These are phyloP conservation scores for Asclepias syriaca DNA, from an alignment of 257 asterid genomes.

Conservation along the genomic window DNA sequence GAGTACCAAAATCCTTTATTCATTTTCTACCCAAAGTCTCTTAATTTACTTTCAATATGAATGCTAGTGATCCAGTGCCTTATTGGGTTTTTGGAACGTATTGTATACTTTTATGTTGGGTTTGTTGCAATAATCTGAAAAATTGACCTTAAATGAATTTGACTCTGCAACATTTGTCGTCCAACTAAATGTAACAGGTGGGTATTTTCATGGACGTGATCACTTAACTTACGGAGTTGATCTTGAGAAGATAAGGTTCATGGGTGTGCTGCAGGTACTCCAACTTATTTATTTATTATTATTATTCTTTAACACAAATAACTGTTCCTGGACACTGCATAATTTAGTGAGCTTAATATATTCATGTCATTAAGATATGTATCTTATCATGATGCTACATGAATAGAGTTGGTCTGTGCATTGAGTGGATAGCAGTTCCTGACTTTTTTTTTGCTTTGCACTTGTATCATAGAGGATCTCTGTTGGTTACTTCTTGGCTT, in stretches of 20 bases:
- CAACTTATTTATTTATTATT: not conserved
- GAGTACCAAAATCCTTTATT: not conserved
- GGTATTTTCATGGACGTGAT: constrained; percentile 75
- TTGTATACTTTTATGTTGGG: not conserved
- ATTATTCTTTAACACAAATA: no score
- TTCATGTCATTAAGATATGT: no score
- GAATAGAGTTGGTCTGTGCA: not conserved
- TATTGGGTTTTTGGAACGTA: not conserved
- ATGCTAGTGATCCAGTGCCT: not conserved
- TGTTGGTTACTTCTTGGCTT: constrained; percentile 71
- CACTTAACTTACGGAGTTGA: constrained; percentile 79
- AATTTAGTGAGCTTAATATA: not conserved
- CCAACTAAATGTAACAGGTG: constrained; percentile 42
- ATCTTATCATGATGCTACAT: not conserved
- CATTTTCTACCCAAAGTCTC: not conserved
- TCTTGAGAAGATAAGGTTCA: constrained; percentile 58
- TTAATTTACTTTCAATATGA: not conserved
- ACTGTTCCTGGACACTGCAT: not conserved
- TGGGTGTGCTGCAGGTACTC: constrained; percentile 93
- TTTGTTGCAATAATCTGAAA: not conserved
- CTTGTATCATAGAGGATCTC: constrained; percentile 66
- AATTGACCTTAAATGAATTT: not conserved
- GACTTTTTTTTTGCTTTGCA: constrained; percentile 6
- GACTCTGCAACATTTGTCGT: not conserved
- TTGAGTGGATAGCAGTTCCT: constrained; percentile 2